A percentile compares a stretch with the other conserved stretches of the same genome.
Conservation (phyloP, 2,329 filamentous ascomycete species). For the Cordyceps militaris region DNA sequence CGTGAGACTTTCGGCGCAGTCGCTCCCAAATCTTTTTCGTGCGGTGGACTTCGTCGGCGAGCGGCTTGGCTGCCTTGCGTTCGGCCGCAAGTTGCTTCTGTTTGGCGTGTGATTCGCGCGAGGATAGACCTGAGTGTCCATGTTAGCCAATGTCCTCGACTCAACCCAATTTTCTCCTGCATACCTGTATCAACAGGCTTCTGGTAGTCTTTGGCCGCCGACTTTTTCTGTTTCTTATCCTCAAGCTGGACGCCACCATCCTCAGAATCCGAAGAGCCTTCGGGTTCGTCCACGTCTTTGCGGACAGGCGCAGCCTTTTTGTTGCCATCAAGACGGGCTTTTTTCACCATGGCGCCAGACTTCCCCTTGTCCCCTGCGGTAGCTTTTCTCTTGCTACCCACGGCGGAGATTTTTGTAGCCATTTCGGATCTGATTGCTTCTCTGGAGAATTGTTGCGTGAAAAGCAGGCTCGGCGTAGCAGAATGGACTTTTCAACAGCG, state of each 20-base stretch:
- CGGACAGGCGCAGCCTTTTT: slow-evolving; percentile 23
- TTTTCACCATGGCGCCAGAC: slow-evolving; percentile 40
- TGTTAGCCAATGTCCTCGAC: slow-evolving; percentile 12
- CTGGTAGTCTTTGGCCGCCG: slow-evolving; percentile 24
- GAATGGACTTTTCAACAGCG: slow-evolving; percentile 5
- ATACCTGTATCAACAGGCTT: slow-evolving; percentile 38
- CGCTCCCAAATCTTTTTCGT: slow-evolving; percentile 98
- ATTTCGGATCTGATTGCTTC: slow-evolving; percentile 27
- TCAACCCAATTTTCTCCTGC: slow-evolving; percentile 16
- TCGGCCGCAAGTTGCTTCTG: slow-evolving; percentile 85
- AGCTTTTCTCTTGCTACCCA: slow-evolving; percentile 52
- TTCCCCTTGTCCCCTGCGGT: slow-evolving; percentile 37
- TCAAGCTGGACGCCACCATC: slow-evolving; percentile 46
- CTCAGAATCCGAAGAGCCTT: slow-evolving; percentile 43
- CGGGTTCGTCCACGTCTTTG: slow-evolving; percentile 30
- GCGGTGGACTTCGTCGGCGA: slow-evolving; percentile 80
- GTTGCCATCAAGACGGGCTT: slow-evolving; percentile 37
- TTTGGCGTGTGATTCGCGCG: slow-evolving; percentile 83
- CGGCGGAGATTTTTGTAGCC: slow-evolving; percentile 40
- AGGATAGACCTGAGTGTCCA: slow-evolving; percentile 47
- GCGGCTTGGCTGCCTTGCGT: slow-evolving; percentile 85
- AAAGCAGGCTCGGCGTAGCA: slow-evolving; percentile 1
- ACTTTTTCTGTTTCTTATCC: slow-evolving; percentile 31
- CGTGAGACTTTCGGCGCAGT: slow-evolving; percentile 85
- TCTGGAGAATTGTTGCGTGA: slow-evolving; percentile 5